Percentiles rank a stretch among this genome's conserved stretches.
Evolutionary conservation across 2,329 filamentous ascomycete genomes (phyloP).

Genomic region (Volutella citrinella): DNA sequence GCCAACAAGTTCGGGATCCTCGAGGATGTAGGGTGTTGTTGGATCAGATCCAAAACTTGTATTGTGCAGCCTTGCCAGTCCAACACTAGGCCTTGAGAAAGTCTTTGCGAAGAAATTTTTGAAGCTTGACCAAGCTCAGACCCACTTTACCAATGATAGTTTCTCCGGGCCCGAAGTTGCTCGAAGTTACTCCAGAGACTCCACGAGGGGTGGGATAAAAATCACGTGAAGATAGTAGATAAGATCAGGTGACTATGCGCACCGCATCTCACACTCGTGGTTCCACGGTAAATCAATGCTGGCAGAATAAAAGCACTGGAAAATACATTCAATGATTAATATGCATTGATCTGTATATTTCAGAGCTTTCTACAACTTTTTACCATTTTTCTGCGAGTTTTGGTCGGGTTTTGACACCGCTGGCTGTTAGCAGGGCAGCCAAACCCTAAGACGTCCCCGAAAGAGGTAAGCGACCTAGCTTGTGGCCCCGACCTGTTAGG

Average conservation of each 20-base stretch:
- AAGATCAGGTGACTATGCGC: constrained; percentile 21
- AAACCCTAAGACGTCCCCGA: constrained; percentile 38
- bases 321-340: not conserved
- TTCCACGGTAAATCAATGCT: constrained; percentile 1
- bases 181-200: constrained; percentile 13
- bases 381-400: constrained; percentile 10
- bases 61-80: constrained; percentile 28
- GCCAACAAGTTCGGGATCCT: constrained; percentile 15
- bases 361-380: constrained; percentile 8
- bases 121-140: constrained; percentile 31
- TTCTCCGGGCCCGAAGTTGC: constrained; percentile 23
- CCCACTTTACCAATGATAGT: constrained; percentile 19
- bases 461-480: constrained; percentile 46
- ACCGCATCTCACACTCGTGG: constrained; percentile 6
- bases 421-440: constrained; percentile 32
- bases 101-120: constrained; percentile 36
- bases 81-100: constrained; percentile 23
- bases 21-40: constrained; percentile 23
- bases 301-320: not conserved
- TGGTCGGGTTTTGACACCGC: constrained; percentile 2
- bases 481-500: constrained; percentile 36
- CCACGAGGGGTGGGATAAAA: constrained; percentile 4
- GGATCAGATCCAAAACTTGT: constrained; percentile 29
- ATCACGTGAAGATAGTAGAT: constrained; percentile 19
- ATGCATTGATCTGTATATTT: too few species aligned